Conservation (phyloP, 83 land plant genomes). For the Picea abies region DNA sequence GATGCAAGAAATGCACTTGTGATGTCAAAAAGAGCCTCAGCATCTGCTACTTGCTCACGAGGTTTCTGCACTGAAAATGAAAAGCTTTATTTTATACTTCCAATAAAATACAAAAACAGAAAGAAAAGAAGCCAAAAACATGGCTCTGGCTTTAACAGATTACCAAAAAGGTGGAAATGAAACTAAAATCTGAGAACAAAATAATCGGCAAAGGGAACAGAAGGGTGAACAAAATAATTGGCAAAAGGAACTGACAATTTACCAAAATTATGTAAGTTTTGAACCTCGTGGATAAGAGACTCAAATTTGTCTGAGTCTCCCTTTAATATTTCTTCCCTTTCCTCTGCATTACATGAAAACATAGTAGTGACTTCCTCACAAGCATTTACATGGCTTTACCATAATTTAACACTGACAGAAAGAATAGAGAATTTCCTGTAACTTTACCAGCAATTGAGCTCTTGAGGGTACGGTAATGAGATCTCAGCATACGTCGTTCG, state of each 20-base stretch:
- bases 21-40: slow-evolving; percentile 65
- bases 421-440: neutral
- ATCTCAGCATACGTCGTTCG: neutral
- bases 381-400: neutral
- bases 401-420: neutral
- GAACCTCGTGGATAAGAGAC: neutral
- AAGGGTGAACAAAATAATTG: neutral
- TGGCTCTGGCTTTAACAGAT: neutral
- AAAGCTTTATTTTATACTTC: neutral
- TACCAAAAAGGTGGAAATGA: neutral
- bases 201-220: neutral
- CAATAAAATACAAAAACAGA: neutral
- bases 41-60: slow-evolving; percentile 78
- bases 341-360: slow-evolving; percentile 10
- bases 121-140: neutral
- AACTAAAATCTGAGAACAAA: neutral
- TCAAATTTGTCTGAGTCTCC: slow-evolving; percentile 9
- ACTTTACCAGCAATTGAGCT: slow-evolving; percentile 13
- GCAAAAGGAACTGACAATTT: neutral
- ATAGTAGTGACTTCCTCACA: neutral
- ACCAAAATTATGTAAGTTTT: slow-evolving; percentile 8
- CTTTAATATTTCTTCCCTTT: neutral
- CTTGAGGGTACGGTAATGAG: slow-evolving; percentile 5
- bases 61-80: slow-evolving; percentile 52
- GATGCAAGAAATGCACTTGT: slow-evolving; percentile 36